phyloP scores from a whole-genome alignment of 208 protist genomes.

The Leishmania amazonensis region DNA sequence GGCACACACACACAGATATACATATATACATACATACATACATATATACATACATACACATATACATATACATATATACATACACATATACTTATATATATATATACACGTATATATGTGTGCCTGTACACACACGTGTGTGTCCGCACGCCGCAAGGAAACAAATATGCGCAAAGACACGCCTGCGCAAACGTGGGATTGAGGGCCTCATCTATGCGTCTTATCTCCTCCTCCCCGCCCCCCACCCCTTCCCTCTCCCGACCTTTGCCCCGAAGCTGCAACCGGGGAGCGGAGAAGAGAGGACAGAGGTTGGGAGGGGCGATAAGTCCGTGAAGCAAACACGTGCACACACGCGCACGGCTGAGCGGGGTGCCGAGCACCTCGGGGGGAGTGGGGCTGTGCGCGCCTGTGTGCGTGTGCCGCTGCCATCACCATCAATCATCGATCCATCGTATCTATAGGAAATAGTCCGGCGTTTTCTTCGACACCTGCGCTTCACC shows the following conservation, averaged over 20 bases:
- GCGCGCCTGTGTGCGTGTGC: background rate
- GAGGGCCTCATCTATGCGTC: background rate
- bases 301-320: background rate
- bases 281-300: background rate
- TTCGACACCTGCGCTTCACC: conserved; percentile 98
- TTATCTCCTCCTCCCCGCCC: background rate
- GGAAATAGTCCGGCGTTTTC: conserved; percentile 98
- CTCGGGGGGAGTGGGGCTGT: background rate
- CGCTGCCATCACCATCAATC: background rate
- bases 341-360: background rate
- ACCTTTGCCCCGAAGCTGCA: background rate
- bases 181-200: background rate
- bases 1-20: conserved; percentile 11
- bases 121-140: background rate
- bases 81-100: conserved; percentile 17
- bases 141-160: background rate
- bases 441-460: background rate
- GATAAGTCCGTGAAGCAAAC: background rate
- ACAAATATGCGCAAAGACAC: background rate
- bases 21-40: conserved; percentile 4
- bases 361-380: background rate
- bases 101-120: background rate
- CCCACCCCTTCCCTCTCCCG: background rate
- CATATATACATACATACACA: background rate
- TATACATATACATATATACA: conserved; percentile 7